These are phyloP conservation scores for Mortierella sp. DNA, from an alignment of 371 early-diverging fungal genomes.

Conservation along the genomic window DNA sequence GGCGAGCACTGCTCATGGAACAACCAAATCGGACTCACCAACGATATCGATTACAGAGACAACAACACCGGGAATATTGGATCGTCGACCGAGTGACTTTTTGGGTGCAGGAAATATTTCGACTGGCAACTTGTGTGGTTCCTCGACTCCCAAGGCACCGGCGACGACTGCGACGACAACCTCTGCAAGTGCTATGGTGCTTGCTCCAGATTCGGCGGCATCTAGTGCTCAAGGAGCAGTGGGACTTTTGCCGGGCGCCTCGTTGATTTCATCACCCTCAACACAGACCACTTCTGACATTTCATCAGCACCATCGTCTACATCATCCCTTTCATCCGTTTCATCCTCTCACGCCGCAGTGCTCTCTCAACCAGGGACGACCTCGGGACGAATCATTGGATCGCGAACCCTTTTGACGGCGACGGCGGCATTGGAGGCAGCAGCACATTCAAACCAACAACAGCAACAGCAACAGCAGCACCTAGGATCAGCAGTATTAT, in stretches of 20 bases:
- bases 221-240: not conserved
- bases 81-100: conserved; percentile 41
- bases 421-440: conserved; percentile 51
- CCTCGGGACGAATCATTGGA: conserved; percentile 32
- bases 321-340: conserved; percentile 28
- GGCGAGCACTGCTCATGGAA: not conserved
- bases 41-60: conserved; percentile 18
- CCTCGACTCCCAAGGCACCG: conserved; percentile 25
- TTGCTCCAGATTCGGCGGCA: not conserved
- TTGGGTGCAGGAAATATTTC: conserved; percentile 9
- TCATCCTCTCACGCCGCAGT: conserved; percentile 1
- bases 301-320: conserved; percentile 20
- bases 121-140: not conserved
- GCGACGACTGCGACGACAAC: conserved; percentile 46
- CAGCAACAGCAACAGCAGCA: conserved; percentile 9
- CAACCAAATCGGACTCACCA: conserved; percentile 14
- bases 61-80: not conserved
- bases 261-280: conserved; percentile 15
- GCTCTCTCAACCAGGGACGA: conserved; percentile 31
- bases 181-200: not conserved
- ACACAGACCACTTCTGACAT: conserved; percentile 10
- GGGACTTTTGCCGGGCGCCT: not conserved
- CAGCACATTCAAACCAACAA: conserved; percentile 17
- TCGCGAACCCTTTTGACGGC: conserved; percentile 31
- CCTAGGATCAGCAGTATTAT: not conserved